Base-by-base conservation (phyloP, 208 protist species). In the Trypanosoma lewisi region DNA sequence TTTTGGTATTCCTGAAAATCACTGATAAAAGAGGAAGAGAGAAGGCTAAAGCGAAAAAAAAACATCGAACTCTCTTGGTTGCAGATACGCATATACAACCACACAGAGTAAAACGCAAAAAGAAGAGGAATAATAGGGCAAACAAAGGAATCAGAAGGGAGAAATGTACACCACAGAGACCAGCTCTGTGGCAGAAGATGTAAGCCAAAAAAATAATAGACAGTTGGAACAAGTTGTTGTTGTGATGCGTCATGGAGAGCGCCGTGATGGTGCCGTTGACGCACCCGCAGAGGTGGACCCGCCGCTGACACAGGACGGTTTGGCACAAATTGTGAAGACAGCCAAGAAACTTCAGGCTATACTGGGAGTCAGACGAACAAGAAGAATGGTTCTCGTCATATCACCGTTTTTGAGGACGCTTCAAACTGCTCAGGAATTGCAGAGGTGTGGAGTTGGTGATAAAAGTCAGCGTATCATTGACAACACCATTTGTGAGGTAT, bases 221-320 rank as follows among this genome's bases (percentile, higher is more conserved):
- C 0, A 0, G 30, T 56, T 31, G 30, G 19, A 42, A 28, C 80
- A 86, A 58, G 70, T 71, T 17, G 61, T 94, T 52, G 54, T 94
- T 41, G 78, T 94, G 2, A 69, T 94, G 59, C 88, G 88, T 30
- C 88, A 94, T 47, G 88, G 88, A 9, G 85, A 94, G 70, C 82
- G 88, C n/a, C 56, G 82, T 17, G 88, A 94, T 64, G 75, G 69
- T 30, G 62, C 61, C 11, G 59, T 71, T 4, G 75, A 78, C 33
- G 76, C 83, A 0, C 54, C 70, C 4, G 45, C 75, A 2, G 88
- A 94, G 63, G 72, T 67, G 4, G 74, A 94, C 57, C 88, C 88
- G 11, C 83, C 88, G 3, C 63, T 94, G 9, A 91, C 88, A n/a
- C 42, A 73, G 21, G 45, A 66, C 1, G 88, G 85, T 31, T 75